Evolutionary conservation across 1,139 yeast species (phyloP).

Genomic region (Citeromyces hawaiiensis): DNA sequence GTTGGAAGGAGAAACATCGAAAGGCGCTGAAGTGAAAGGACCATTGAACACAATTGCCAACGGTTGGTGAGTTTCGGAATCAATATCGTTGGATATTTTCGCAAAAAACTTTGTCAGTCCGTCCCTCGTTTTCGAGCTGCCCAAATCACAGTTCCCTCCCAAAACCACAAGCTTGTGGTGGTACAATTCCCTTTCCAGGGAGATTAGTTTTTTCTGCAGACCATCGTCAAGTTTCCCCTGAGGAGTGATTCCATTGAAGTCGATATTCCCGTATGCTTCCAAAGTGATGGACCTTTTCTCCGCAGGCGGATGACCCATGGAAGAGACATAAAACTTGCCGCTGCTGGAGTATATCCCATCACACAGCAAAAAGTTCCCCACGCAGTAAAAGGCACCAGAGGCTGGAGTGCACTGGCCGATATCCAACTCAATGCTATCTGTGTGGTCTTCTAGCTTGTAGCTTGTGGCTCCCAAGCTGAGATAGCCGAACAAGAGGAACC

Average conservation of each 20-base stretch:
- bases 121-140: conserved; percentile 40
- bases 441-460: conserved; percentile 68
- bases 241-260: conserved; percentile 56
- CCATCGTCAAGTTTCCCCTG: conserved; percentile 40
- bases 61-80: conserved; percentile 31
- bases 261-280: conserved; percentile 68
- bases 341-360: conserved; percentile 76
- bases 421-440: conserved; percentile 66
- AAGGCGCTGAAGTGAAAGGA: conserved; percentile 59
- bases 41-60: conserved; percentile 46
- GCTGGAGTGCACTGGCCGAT: conserved; percentile 53
- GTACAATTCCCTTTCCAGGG: conserved; percentile 39
- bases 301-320: conserved; percentile 80
- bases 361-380: conserved; percentile 71
- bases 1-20: conserved; percentile 30
- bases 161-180: conserved; percentile 52
- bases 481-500: conserved; percentile 70
- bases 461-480: conserved; percentile 51
- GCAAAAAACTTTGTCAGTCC: conserved; percentile 48
- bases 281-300: conserved; percentile 57
- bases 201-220: conserved; percentile 38
- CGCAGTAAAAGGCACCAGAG: conserved; percentile 55
- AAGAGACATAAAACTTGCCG: conserved; percentile 61
- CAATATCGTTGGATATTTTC: conserved; percentile 30
- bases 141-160: conserved; percentile 65